Base-by-base conservation (phyloP, 345 rosid genomes). In the Carallia brachiata region DNA sequence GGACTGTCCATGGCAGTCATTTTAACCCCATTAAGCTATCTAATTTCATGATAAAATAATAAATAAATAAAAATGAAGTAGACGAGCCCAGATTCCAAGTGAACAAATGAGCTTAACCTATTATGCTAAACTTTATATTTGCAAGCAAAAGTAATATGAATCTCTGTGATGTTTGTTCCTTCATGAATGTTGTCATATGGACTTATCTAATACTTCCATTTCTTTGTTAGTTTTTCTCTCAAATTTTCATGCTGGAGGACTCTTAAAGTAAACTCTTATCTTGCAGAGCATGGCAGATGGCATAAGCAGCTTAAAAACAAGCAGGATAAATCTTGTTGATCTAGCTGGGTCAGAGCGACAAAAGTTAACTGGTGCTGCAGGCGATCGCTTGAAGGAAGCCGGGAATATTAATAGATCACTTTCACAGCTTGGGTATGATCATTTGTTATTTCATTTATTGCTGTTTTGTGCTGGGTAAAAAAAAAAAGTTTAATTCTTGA, bases 271-370 rank as follows among this genome's bases (percentile, higher is more conserved):
- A 69, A 69, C 17, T 75, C 15, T 69, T 37, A 17, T 81, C 68
- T 68, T 72, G 44, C 78, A 96, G 99, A 88, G 88, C 85, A 80
- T 66, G 76, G 82, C 96, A 55, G 91, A 89, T 77, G 98, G 98
- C 72, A 75, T 89, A 52, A 88, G 97, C 87, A 88, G 90, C 84
- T 86, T 89, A 80, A 96, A 90, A 79, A 90, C 90, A 61, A 92
- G 99, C 77, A 88, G 98, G 87, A 89, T 96, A 77, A 96, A 96
- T 84, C 96, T 96, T 27, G 98, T 96, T 79, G 99, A 96, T 82
- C 85, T 96, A 71, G 98, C 99, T 81, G 99, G 99, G 56, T 96
- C 99, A 2, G 99, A 96, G 82, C 77, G 99, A 68, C 99, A 96
- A 75, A 96, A 96, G 56, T 76, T 78, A 79, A 96, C 98, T 62